Evolutionary conservation across 495 filamentous ascomycete species (phyloP), one percentile per base, ranked within the genome.

Genomic region (Aspergillus cavernicola): DNA sequence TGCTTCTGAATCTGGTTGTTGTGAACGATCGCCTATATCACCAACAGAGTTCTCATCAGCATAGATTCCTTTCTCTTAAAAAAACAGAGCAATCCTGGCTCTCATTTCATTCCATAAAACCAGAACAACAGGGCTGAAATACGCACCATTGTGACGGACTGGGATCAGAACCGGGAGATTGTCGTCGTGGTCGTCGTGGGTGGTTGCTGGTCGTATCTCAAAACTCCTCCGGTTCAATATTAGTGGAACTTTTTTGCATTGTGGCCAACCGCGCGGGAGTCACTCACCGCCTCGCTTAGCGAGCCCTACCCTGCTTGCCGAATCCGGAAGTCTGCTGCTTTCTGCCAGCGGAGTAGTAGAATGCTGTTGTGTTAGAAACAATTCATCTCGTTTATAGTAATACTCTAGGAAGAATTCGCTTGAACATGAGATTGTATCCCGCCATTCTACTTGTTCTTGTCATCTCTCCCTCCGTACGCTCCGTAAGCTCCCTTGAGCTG

Each of bases 1-100:
- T 93, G 95, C 85, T 95, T 85, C 69, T 84, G 92, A 78, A 98
- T 87, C 82, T 93, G 87, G 84, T 98, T 90, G 78, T 98, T 98
- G 85, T 97, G 92, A 83, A 95, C 96, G 88, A 98, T 96, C 82
- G 93, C 87, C 88, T 86, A 67, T 72, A 70, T 65, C 56, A 59
- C 59, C 59, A 55, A 62, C 32, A 55, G 56, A 44, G 61, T 61
- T 44, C 59, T 55, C 57, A 69, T 67, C 67, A 73, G 65, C 56
- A 52, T 31, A 13, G 15, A 11, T 50, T 15, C 15, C 22, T 16
- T 28, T 16, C 39, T 23, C 41, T 13, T n/a, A 33, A 23, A 45
- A 35, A 52, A 18, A 35, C 12, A 28, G 22, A 16, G 22, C 49
- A 26, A 29, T n/a, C 37, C 9, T 22, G 16, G 24, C 42, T 46